Conservation (phyloP, 768 basidiomycete genomes). For the Suillus sp. region DNA sequence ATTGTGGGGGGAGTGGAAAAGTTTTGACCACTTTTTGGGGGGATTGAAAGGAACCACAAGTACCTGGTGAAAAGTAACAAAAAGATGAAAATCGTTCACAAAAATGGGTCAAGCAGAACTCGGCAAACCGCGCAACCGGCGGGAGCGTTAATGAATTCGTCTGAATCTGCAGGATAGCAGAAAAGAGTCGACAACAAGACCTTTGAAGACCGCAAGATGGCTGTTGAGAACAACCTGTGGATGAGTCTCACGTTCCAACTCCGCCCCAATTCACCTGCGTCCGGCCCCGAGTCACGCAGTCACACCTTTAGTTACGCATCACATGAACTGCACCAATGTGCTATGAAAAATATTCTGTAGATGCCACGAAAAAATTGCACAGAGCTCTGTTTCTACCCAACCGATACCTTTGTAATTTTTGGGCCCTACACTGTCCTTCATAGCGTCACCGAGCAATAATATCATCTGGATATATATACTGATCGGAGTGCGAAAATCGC, state of each 20-base stretch:
- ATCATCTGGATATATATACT: not conserved
- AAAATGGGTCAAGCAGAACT: conserved; percentile 17
- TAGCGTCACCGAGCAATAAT: not conserved
- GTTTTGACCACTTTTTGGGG: conserved; percentile 26
- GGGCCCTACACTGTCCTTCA: not conserved
- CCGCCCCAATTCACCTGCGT: conserved; percentile 32
- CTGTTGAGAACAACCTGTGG: conserved; percentile 38
- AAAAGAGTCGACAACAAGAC: conserved; percentile 8
- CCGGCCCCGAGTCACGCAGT: conserved; percentile 27
- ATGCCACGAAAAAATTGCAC: not conserved
- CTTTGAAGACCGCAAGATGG: conserved; percentile 29
- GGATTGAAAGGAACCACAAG: conserved; percentile 12
- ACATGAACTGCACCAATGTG: conserved; percentile 4
- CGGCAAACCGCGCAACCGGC: conserved; percentile 11
- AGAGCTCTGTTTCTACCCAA: not conserved
- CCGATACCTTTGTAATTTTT: not conserved
- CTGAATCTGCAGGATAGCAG: conserved; percentile 5
- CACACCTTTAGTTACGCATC: conserved; percentile 14
- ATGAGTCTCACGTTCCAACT: conserved; percentile 34
- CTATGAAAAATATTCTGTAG: not conserved
- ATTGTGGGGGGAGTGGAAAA: conserved; percentile 13
- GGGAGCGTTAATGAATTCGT: conserved; percentile 4
- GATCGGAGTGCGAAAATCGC: conserved; percentile 28
- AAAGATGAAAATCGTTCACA: conserved; percentile 18
- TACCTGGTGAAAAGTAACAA: conserved; percentile 12